These are phyloP conservation scores for Lunasporangiospora selenospora DNA, from an alignment of 192 early-diverging fungal genomes.

Conservation along the genomic window DNA sequence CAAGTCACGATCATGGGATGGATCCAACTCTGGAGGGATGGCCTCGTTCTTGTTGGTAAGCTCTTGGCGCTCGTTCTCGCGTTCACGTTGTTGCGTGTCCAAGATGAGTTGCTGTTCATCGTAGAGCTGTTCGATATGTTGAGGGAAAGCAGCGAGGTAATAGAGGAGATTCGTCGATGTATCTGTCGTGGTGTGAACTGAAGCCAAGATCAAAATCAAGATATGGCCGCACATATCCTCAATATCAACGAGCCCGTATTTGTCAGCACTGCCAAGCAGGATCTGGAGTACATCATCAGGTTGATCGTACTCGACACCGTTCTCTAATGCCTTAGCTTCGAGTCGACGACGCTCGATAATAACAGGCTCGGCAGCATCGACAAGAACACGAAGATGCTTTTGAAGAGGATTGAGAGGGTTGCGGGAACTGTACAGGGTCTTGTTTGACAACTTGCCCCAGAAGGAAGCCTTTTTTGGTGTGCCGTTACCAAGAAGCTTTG, in stretches of 20 bases:
- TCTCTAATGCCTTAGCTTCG: constrained; percentile 14
- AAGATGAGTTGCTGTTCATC: constrained; percentile 49
- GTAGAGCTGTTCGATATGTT: constrained; percentile 27
- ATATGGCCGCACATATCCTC: constrained; percentile 44
- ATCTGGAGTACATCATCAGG: constrained; percentile 46
- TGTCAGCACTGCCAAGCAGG: constrained; percentile 39
- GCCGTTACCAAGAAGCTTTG: constrained; percentile 1
- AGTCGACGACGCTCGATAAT: constrained; percentile 27
- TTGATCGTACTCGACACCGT: constrained; percentile 3
- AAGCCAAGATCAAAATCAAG: constrained; percentile 44
- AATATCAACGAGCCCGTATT: constrained; percentile 32
- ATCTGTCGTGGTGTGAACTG: constrained; percentile 48
- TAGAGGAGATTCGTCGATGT: constrained; percentile 34
- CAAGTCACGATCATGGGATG: constrained; percentile 16
- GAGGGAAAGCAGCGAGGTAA: constrained; percentile 32
- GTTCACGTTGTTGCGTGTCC: constrained; percentile 14
- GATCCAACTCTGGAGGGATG: constrained; percentile 19
- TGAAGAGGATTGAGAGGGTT: constrained; percentile 16
- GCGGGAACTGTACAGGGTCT: too few species aligned
- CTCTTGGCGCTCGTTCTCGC: constrained; percentile 17
- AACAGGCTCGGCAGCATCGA: constrained; percentile 14
- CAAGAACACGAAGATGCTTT: constrained; percentile 9
- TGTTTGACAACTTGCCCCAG: too few species aligned
- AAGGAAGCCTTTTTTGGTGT: too few species aligned
- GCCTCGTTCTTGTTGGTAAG: too few species aligned